Percentiles rank a stretch among this genome's conserved stretches.
Conservation (phyloP, 495 filamentous ascomycete genomes). For the Astrothelium macrocarpum region DNA sequence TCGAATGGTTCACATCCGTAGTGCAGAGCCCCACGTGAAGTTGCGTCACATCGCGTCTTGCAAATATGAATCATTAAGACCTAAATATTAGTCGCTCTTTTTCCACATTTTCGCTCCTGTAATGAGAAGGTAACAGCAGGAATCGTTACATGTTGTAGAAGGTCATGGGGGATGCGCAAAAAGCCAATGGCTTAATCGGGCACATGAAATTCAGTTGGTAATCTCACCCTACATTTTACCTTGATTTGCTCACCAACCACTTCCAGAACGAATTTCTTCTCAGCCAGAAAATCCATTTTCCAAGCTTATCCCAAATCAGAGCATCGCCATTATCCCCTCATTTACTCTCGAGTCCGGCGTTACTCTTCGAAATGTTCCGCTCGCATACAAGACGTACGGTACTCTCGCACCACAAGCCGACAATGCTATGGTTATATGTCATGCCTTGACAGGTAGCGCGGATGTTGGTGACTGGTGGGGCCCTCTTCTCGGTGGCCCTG, state of each 20-base stretch:
- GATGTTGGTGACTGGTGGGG: slow-evolving; percentile 99
- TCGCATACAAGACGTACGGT: slow-evolving; percentile 86
- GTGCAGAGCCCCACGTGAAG: slow-evolving; percentile 3
- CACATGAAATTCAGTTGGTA: neutral
- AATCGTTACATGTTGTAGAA: neutral
- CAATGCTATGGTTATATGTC: slow-evolving; percentile 95
- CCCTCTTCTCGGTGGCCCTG: slow-evolving; percentile 77
- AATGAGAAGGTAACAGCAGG: neutral
- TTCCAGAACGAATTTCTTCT: slow-evolving; percentile 45
- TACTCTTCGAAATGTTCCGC: slow-evolving; percentile 74
- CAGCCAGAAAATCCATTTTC: slow-evolving; percentile 93
- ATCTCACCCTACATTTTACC: neutral
- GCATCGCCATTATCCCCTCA: slow-evolving; percentile 71
- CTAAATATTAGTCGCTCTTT: neutral
- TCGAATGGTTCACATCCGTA: too few species aligned
- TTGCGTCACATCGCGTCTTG: neutral
- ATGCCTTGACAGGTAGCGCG: slow-evolving; percentile 89
- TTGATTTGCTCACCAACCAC: neutral
- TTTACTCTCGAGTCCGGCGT: slow-evolving; percentile 94
- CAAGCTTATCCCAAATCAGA: slow-evolving; percentile 74
- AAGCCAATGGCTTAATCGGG: neutral
- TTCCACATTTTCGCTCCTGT: neutral
- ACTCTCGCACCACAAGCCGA: slow-evolving; percentile 61
- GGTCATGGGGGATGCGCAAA: neutral
- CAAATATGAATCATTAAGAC: neutral